Base-by-base conservation (phyloP, 1,139 yeast species). In the Pichia sp. region DNA sequence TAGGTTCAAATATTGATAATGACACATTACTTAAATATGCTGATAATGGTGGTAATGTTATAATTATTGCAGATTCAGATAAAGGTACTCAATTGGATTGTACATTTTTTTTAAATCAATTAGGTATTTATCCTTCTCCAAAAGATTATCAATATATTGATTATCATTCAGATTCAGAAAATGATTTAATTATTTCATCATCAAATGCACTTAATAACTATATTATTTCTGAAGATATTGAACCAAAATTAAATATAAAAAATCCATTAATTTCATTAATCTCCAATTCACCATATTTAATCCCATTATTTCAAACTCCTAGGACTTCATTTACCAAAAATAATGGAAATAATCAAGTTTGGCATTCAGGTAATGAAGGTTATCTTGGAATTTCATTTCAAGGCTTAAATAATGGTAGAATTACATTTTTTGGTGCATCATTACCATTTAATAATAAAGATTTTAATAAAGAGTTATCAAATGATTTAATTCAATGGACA, bases 281-380 rank as follows among this genome's bases (percentile, higher is more conserved):
- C 31, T 74, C 76, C 36, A 79, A 78, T 57, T 80, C 77, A 58
- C 82, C 80, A 55, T 71, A 73, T 49, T 60, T 87, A 51, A 69
- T 85, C 43, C 97, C 97, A 9, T 63, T 94, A 41, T 61, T 89
- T 32, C 71, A 70, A 50, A 86, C 92, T 4, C 74, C 90, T 34
- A 69, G 73, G 45, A 81, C 95, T 3, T 77, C 94, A 4, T 79
- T 79, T 59, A 75, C 83, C 50, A 61, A 60, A n/a, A 35, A 34
- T 16, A 16, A 16, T 33, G 27, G 24, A 27, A 38, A 29, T n/a
- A 20, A 8, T 4, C 25, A 27, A 10, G 71, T 71, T 27, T 94
- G 97, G 96, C 81, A 87, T 10, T 69, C 81, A 40, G 98, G 98
- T 27, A 71, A 78, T 42, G 95, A 90, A 66, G 87, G 87, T 12